These are phyloP conservation scores for Monilinia laxa DNA, from an alignment of 2,329 filamentous ascomycete species.

Conservation along the genomic window DNA sequence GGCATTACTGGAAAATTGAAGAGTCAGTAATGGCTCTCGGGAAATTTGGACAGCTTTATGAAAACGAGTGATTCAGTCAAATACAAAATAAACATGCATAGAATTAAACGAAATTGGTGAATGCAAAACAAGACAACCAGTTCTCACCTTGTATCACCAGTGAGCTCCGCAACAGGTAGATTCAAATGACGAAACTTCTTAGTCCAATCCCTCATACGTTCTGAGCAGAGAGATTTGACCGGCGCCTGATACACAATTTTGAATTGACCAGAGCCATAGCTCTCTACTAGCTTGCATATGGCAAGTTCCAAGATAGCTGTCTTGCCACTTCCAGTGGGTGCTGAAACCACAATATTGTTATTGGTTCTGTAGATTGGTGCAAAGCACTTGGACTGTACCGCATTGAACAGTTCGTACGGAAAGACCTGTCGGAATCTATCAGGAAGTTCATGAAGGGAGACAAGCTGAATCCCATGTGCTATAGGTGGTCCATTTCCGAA, in stretches of 20 bases:
- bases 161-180: conserved; percentile 72
- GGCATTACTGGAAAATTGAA: conserved; percentile 46
- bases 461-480: conserved; percentile 54
- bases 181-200: conserved; percentile 68
- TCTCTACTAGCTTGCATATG: conserved; percentile 68
- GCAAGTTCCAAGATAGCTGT: conserved; percentile 79
- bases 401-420: conserved; percentile 74
- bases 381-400: conserved; percentile 80
- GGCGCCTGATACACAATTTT: conserved; percentile 86
- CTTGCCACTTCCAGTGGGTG: conserved; percentile 84
- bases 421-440: conserved; percentile 70
- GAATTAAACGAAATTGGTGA: background rate
- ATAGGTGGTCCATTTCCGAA: conserved; percentile 38
- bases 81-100: background rate
- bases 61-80: background rate
- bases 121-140: background rate
- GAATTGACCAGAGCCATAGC: conserved; percentile 58
- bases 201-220: conserved; percentile 75
- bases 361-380: conserved; percentile 61
- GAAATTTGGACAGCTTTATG: background rate
- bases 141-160: conserved; percentile 63
- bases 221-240: conserved; percentile 78
- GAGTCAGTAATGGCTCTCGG: background rate
- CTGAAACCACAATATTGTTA: conserved; percentile 76
- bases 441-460: conserved; percentile 61